Percentiles rank a stretch among this genome's conserved stretches.
These are phyloP conservation scores for Hippophae rhamnoides DNA, from an alignment of 306 rosid genomes.

Conservation along the genomic window DNA sequence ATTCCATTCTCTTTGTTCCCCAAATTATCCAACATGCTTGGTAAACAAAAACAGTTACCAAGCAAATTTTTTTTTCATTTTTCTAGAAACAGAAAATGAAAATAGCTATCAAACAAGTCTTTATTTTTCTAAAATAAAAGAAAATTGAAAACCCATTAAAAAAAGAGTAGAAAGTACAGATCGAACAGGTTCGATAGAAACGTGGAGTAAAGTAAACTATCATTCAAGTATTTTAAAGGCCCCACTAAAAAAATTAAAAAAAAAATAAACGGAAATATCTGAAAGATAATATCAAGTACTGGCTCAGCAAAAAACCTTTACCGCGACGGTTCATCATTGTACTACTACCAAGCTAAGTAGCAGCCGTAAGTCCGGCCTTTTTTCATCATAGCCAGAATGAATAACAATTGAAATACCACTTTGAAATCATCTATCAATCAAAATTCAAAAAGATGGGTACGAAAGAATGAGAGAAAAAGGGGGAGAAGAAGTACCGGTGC, in stretches of 20 bases:
- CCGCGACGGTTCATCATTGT: constrained; percentile 49
- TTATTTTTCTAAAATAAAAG: no score
- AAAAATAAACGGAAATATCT: background rate
- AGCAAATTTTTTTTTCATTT: no score
- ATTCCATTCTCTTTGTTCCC: no score
- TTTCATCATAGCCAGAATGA: constrained; percentile 59
- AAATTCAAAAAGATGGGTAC: background rate
- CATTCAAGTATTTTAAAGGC: background rate
- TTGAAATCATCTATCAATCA: background rate
- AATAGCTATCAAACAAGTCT: no score
- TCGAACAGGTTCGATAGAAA: no score
- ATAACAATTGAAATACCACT: background rate
- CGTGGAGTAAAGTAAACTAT: background rate
- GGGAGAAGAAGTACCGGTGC: constrained; percentile 37
- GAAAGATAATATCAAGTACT: constrained; percentile 12
- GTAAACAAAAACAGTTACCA: no score
- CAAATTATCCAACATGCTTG: no score
- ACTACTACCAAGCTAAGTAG: constrained; percentile 61
- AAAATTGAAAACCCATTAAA: no score
- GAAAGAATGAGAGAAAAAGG: background rate
- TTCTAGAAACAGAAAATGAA: no score
- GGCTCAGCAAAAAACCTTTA: constrained; percentile 64
- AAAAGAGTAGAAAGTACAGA: no score
- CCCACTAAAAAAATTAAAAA: background rate
- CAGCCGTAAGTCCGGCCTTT: constrained; percentile 95